Evolutionary conservation across 2,329 filamentous ascomycete genomes (phyloP), one percentile per base, ranked within the genome.

Genomic region (Alternaria tenuissima): DNA sequence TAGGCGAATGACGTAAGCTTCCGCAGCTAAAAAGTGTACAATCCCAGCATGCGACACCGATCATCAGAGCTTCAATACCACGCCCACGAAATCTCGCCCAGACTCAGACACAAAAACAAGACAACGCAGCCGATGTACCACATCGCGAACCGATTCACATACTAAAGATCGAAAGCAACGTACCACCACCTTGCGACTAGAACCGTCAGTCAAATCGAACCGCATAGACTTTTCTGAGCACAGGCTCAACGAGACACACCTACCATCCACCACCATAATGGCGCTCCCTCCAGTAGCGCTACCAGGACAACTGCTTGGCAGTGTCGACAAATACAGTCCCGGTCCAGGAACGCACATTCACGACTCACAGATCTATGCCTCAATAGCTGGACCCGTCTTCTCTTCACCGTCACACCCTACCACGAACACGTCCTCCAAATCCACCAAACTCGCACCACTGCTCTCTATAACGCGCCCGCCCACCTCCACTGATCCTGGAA

Each of bases 311-410:
- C 81, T 88, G 46, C 87, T 99, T 41, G 94, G 91, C 30, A 81
- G 89, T 18, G 80, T 84, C 18, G 82, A 85, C 56, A 86, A 88
- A 67, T 94, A 90, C 79, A 80, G 85, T 41, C 86, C 93, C 28
- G 94, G 94, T 14, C 84, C 91, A 11, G 95, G 94, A 66, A 97
- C 93, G 0, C 93, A 98, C 78, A 84, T 96, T 66, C 86, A 92
- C 80, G 84, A 90, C 65, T 84, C 87, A 64, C 86, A 89, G 59
- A 87, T 97, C 68, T 91, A 91, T 78, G 89, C 94, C 61, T 97
- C 94, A 20, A 88, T 97, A 63, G 86, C 93, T 51, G 94, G 94
- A 48, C 86, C 86, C 41, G 87, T 94, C 64, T 79, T 79, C 36
- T 72, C 70, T 18, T 79, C 77, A 7, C 62, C 20, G 43, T 59